Evolutionary conservation across 805 yeast genomes (phyloP), one percentile per base, ranked within the genome.

Genomic region (Danielozyma ontarioensis): DNA sequence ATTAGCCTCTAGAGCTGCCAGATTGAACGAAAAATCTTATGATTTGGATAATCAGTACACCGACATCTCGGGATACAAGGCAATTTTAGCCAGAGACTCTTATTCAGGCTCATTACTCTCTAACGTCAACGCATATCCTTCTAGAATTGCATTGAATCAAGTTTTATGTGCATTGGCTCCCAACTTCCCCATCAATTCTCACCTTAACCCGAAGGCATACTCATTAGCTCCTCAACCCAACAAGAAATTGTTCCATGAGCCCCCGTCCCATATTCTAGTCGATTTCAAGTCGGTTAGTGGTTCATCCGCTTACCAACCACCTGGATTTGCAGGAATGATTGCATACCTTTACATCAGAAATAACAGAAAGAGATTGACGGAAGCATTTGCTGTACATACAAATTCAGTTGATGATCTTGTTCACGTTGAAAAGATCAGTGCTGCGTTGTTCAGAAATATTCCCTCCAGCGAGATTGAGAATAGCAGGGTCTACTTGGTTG

Each of bases 371-470:
- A 66, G 83, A 44, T 62, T 87, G 34, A 81, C 95, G 0, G 95
- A 87, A 58, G 82, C 94, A 0, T 85, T 83, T 59, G 76, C 83
- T 4, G 76, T 85, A 29, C 74, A 74, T 40, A 75, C 87, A 28
- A 64, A 69, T 32, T 66, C 81, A 1, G 74, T 74, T 12, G 74
- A 76, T 32, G 77, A 72, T 29, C 62, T 77, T 17, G 70, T 74
- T 17, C 57, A 61, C 33, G 65, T 83, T 36, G 84, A 82, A 37
- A 79, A 77, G 44, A 67, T 85, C 23, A 76, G 88, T 28, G 88
- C 90, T 7, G 93, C 93, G 2, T 59, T 87, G 33, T 87, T 86
- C 55, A 72, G 78, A 48, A 81, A 86, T 46, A 72, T 87, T 29
- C 89, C 95, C 1, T 64, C 81, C 11, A 65, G 73, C 29, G 85